Evolutionary conservation across 768 basidiomycete species (phyloP).

Genomic region (Pleurotus ostreatus): DNA sequence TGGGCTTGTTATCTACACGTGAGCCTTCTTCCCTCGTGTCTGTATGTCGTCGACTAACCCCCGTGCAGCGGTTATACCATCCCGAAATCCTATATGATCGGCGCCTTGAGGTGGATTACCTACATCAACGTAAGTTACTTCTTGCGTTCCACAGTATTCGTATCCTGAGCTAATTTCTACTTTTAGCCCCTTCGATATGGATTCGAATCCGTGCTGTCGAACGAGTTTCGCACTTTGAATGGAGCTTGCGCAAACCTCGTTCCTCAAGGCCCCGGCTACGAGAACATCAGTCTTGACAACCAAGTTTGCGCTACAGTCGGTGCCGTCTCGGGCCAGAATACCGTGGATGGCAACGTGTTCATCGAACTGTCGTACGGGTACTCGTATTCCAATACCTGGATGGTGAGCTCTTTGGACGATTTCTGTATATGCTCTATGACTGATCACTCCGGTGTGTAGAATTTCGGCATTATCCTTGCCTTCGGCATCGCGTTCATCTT

Average conservation of each 20-base stretch:
- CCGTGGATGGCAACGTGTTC: constrained; percentile 58
- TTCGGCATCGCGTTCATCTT: constrained; percentile 56
- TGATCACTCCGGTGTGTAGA: constrained; percentile 60
- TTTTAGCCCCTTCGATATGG: constrained; percentile 60
- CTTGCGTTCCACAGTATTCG: not conserved
- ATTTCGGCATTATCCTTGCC: constrained; percentile 65
- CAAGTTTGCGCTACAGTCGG: constrained; percentile 79
- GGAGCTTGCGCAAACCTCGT: constrained; percentile 58
- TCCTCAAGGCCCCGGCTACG: constrained; percentile 62
- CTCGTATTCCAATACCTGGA: constrained; percentile 35
- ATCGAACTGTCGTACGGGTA: constrained; percentile 47
- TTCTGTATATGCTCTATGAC: constrained; percentile 6
- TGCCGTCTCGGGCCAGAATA: constrained; percentile 51
- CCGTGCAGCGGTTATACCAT: constrained; percentile 45
- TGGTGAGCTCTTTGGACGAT: constrained; percentile 24
- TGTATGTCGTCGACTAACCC: not conserved
- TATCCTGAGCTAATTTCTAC: constrained; percentile 13
- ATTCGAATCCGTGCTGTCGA: constrained; percentile 73
- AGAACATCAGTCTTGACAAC: constrained; percentile 48
- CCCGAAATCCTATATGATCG: constrained; percentile 61
- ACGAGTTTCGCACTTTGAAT: constrained; percentile 74
- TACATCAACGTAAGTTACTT: constrained; percentile 48
- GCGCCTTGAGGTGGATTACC: constrained; percentile 64
- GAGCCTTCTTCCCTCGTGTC: constrained; percentile 23
- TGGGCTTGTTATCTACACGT: constrained; percentile 51